Conservation (phyloP, 768 basidiomycete species). For the Suillus tomentosus region DNA sequence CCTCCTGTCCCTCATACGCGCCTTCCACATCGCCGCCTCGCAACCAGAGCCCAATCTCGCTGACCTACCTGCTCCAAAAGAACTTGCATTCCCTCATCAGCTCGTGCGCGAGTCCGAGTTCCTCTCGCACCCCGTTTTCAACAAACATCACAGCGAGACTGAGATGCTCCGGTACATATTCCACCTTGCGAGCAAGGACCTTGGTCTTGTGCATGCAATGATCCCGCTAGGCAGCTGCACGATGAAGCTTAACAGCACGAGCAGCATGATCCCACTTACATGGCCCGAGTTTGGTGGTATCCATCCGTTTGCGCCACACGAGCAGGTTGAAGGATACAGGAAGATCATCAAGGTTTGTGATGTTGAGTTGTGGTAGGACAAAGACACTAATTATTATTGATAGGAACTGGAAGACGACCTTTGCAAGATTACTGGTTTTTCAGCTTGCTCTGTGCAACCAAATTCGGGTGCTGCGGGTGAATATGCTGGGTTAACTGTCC, state of each 20-base stretch:
- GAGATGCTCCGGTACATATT: constrained; percentile 98
- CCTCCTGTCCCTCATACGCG: constrained; percentile 74
- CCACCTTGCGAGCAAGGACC: constrained; percentile 91
- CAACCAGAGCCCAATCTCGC: constrained; percentile 46
- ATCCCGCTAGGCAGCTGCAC: constrained; percentile 95
- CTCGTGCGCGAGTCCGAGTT: constrained; percentile 67
- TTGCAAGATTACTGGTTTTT: constrained; percentile 95
- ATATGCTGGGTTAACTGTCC: constrained; percentile 93
- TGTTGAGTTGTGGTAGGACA: neutral
- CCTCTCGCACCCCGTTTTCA: constrained; percentile 90
- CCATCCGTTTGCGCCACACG: constrained; percentile 90
- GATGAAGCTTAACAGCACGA: constrained; percentile 98
- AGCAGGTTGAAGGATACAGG: constrained; percentile 89
- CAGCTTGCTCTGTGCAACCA: constrained; percentile 94
- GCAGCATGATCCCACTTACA: constrained; percentile 95
- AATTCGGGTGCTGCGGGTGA: constrained; percentile 99
- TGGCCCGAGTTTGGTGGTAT: constrained; percentile 90
- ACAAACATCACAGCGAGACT: constrained; percentile 96
- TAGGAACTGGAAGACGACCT: constrained; percentile 91
- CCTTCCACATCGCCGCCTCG: constrained; percentile 72
- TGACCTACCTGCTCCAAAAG: constrained; percentile 46
- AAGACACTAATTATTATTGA: constrained; percentile 15
- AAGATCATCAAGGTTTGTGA: constrained; percentile 69
- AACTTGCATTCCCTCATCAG: constrained; percentile 49
- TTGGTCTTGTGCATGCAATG: constrained; percentile 94